phyloP scores from a whole-genome alignment of 208 protist species.

The Leptomonas pyrrhocoris region DNA sequence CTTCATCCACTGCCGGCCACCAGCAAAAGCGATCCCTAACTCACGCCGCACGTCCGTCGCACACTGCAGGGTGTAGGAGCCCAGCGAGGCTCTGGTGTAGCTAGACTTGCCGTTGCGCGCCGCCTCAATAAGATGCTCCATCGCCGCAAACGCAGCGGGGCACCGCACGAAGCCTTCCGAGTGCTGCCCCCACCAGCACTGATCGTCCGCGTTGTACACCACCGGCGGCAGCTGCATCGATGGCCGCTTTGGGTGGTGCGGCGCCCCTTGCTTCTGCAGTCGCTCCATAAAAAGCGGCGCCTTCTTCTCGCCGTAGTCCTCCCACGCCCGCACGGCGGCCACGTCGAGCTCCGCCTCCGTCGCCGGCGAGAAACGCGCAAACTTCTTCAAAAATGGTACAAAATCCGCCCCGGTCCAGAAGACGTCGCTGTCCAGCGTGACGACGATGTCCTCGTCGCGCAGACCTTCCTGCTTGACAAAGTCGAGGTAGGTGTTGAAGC shows the following conservation, averaged over 20 bases:
- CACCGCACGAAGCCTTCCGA: slow-evolving; percentile 21
- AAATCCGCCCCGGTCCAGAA: slow-evolving; percentile 43
- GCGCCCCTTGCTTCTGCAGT: slow-evolving; percentile 4
- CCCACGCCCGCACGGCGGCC: slow-evolving; percentile 40
- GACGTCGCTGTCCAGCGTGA: slow-evolving; percentile 40
- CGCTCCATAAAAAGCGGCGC: slow-evolving; percentile 30
- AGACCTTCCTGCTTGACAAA: slow-evolving; percentile 36
- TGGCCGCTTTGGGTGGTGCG: slow-evolving; percentile 10
- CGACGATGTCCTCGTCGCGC: slow-evolving; percentile 38
- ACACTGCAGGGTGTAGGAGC: slow-evolving; percentile 5
- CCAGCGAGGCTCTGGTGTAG: slow-evolving; percentile 5
- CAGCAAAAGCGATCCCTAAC: slow-evolving; percentile 3
- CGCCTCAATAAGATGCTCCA: slow-evolving; percentile 39
- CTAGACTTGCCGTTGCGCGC: slow-evolving; percentile 30
- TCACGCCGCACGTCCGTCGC: slow-evolving; percentile 9
- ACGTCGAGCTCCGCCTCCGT: slow-evolving; percentile 37
- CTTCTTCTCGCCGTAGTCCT: slow-evolving; percentile 44
- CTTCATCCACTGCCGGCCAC: slow-evolving; percentile 14
- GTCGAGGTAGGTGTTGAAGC: slow-evolving; percentile 32
- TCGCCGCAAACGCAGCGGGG: slow-evolving; percentile 26
- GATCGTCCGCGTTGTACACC: slow-evolving; percentile 41
- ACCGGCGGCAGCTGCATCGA: slow-evolving; percentile 39
- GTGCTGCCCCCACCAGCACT: slow-evolving; percentile 41
- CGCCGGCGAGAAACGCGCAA: slow-evolving; percentile 30
- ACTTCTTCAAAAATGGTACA: slow-evolving; percentile 43